phyloP scores from a whole-genome alignment of 257 asterid species.

The Fraxinus americana region DNA sequence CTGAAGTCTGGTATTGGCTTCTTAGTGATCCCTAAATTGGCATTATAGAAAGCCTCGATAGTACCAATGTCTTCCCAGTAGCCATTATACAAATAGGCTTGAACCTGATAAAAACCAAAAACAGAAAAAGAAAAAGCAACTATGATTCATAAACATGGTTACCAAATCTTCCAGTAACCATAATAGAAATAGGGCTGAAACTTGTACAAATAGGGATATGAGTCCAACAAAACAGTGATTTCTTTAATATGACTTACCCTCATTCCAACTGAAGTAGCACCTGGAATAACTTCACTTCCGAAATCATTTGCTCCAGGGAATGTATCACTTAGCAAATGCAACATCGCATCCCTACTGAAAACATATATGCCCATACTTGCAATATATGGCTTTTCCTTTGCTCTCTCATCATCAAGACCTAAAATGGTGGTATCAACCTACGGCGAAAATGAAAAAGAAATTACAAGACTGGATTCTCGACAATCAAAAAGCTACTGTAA shows the following conservation, averaged over 20 bases:
- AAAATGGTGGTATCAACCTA: constrained; percentile 17
- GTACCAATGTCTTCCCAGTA: constrained; percentile 76
- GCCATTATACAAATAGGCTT: constrained; percentile 63
- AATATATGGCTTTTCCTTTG: constrained; percentile 12
- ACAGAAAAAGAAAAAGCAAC: not conserved
- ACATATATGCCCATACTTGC: constrained; percentile 27
- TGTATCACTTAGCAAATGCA: constrained; percentile 44
- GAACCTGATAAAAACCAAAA: constrained; percentile 45
- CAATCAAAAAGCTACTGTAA: too few species aligned
- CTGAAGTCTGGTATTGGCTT: constrained; percentile 69
- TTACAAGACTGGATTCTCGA: not conserved
- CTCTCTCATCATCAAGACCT: constrained; percentile 21
- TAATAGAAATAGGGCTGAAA: constrained; percentile 8
- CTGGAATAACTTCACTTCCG: constrained; percentile 73
- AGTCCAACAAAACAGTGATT: not conserved
- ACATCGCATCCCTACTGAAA: constrained; percentile 58
- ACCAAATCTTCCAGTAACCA: too few species aligned
- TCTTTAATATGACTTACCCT: constrained; percentile 46
- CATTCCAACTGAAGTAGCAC: constrained; percentile 67
- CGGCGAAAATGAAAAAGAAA: not conserved
- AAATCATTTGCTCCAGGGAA: constrained; percentile 70
- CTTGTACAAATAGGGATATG: not conserved
- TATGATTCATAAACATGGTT: too few species aligned
- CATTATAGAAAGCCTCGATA: constrained; percentile 66
- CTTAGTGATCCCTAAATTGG: constrained; percentile 65